A percentile compares a stretch with the other conserved stretches of the same genome.
Evolutionary conservation across 805 yeast genomes (phyloP).

Genomic region (Osmozyma mogii): DNA sequence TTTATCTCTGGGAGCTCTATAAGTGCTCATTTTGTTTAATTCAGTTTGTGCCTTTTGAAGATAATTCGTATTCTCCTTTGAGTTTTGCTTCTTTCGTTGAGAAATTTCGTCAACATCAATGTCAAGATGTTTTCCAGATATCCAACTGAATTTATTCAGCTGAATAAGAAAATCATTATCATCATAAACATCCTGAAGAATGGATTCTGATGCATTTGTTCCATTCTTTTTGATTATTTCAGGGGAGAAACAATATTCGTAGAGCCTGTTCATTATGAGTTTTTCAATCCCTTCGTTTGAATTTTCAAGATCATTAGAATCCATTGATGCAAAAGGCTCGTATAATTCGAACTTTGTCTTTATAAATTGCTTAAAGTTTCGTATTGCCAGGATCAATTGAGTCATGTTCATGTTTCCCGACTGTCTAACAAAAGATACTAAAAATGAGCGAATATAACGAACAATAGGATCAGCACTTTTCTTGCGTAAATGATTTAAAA

Average conservation of each 20-base stretch:
- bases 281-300: constrained; percentile 91
- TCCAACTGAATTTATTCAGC: constrained; percentile 60
- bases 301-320: constrained; percentile 51
- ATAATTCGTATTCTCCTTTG: constrained; percentile 27
- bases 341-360: constrained; percentile 49
- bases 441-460: constrained; percentile 75
- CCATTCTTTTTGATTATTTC: constrained; percentile 32
- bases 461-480: constrained; percentile 85
- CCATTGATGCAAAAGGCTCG: constrained; percentile 69
- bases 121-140: constrained; percentile 71
- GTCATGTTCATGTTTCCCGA: constrained; percentile 52
- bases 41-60: constrained; percentile 62
- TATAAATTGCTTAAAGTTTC: constrained; percentile 71
- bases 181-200: constrained; percentile 49
- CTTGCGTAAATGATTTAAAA: constrained; percentile 61
- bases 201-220: constrained; percentile 16
- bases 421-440: constrained; percentile 64
- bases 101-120: constrained; percentile 41
- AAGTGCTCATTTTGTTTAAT: constrained; percentile 67
- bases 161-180: constrained; percentile 50
- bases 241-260: constrained; percentile 75
- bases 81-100: constrained; percentile 15
- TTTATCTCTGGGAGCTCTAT: constrained; percentile 91
- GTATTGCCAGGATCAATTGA: constrained; percentile 72
- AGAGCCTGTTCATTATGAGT: constrained; percentile 80